Percentiles rank a stretch among this genome's conserved stretches.
Conservation (phyloP, 208 protist species). For the Acanthamoeba lenticulata region DNA sequence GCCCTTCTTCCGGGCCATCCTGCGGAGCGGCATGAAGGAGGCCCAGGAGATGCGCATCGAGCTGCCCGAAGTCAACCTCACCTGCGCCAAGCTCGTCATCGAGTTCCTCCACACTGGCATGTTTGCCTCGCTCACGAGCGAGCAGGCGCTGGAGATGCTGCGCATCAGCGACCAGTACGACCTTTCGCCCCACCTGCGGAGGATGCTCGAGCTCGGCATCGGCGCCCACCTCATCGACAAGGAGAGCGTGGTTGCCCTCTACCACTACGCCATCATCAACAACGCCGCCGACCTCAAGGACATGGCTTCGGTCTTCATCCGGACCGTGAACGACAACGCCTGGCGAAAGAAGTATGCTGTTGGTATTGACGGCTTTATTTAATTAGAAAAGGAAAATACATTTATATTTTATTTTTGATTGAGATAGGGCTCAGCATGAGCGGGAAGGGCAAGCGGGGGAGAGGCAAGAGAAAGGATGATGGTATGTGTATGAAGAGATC, state of each 20-base stretch:
- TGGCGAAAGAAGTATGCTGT: too few relatives aligned
- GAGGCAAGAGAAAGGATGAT: conserved; percentile 27
- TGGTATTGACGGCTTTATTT: too few relatives aligned
- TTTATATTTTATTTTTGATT: not conserved
- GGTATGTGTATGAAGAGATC: not conserved
- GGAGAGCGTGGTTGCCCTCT: not conserved
- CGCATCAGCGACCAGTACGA: conserved; percentile 34
- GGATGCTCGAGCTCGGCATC: not conserved
- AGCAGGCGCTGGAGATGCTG: not conserved
- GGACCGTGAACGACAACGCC: too few relatives aligned
- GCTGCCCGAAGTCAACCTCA: not conserved
- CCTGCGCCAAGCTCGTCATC: not conserved
- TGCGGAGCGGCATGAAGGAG: not conserved
- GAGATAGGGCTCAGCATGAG: not conserved
- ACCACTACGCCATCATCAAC: conserved; percentile 24
- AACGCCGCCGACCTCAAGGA: not conserved
- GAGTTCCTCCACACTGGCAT: conserved; percentile 34
- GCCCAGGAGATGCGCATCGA: conserved; percentile 30
- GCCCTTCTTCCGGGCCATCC: conserved; percentile 19
- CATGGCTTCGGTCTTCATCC: too few relatives aligned
- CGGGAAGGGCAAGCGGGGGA: not conserved
- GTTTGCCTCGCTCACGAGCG: not conserved
- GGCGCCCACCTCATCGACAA: not conserved
- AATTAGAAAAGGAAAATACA: not conserved
- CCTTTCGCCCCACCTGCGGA: not conserved